Percentiles rank a stretch among this genome's conserved stretches.
Evolutionary conservation across 129 eudicot genomes (phyloP).

Genomic region (Pittosporum tobira): DNA sequence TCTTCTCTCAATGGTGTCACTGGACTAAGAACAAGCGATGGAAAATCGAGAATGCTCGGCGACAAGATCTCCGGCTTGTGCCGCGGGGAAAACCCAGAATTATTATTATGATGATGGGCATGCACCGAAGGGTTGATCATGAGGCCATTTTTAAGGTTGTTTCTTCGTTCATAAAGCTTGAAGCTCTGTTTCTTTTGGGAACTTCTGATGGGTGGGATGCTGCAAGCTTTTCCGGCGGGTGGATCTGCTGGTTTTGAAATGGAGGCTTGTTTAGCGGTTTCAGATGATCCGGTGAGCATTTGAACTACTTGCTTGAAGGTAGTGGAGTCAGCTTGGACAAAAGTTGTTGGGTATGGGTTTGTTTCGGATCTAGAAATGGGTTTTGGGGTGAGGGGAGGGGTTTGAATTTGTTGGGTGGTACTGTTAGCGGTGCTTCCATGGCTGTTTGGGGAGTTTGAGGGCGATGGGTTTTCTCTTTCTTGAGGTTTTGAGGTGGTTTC

Average conservation of each 20-base stretch:
- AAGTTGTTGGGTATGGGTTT: constrained; percentile 79
- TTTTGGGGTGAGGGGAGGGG: constrained; percentile 61
- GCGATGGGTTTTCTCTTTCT: constrained; percentile 45
- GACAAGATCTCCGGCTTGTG: constrained; percentile 55
- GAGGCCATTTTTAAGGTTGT: constrained; percentile 60
- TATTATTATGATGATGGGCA: constrained; percentile 18
- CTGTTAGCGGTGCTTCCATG: constrained; percentile 42
- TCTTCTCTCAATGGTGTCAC: constrained; percentile 65
- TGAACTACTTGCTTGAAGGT: constrained; percentile 89
- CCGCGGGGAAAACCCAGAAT: constrained; percentile 36
- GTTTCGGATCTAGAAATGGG: constrained; percentile 65
- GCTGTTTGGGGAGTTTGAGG: constrained; percentile 45
- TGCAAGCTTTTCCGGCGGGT: constrained; percentile 25
- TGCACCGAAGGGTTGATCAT: constrained; percentile 57
- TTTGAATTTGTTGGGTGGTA: constrained; percentile 27
- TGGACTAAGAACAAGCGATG: constrained; percentile 66
- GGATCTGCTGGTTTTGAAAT: constrained; percentile 19
- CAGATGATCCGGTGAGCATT: constrained; percentile 86
- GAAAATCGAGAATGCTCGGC: constrained; percentile 91
- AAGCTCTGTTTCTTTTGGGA: constrained; percentile 58
- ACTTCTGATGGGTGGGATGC: constrained; percentile 64
- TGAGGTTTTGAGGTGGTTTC: constrained; percentile 37
- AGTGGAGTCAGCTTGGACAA: constrained; percentile 77
- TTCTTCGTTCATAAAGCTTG: constrained; percentile 75
- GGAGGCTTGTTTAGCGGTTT: constrained; percentile 34